A percentile compares a stretch with the other conserved stretches of the same genome.
Evolutionary conservation across 176 grass and related monocot species (phyloP).

Genomic region (Hyparrhenia diplandra): DNA sequence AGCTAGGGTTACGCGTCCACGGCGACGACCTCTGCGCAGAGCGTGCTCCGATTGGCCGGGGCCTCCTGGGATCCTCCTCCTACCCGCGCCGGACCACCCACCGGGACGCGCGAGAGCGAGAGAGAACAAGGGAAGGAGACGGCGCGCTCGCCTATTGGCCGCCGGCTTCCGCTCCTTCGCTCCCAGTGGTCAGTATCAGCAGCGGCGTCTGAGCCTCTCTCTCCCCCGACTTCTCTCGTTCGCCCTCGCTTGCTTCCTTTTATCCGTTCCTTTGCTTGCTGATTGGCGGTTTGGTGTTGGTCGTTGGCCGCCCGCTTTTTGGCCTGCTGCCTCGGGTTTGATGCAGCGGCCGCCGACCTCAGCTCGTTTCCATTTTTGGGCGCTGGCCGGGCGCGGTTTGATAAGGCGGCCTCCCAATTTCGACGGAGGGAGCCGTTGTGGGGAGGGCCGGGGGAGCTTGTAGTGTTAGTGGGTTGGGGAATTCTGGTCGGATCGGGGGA

Average conservation of each 20-base stretch:
- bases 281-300: constrained; percentile 13
- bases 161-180: constrained; percentile 13
- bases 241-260: not conserved
- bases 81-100: not conserved
- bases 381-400: not conserved
- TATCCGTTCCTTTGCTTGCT: not conserved
- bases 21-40: constrained; percentile 6
- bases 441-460: constrained; percentile 25
- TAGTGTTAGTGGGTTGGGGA: no score
- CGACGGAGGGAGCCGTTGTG: not conserved
- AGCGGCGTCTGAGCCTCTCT: not conserved
- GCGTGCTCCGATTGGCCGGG: constrained; percentile 28
- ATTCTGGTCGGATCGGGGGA: not conserved
- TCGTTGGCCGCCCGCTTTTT: not conserved
- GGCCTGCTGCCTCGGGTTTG: constrained; percentile 8
- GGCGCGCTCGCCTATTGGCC: constrained; percentile 31
- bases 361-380: constrained; percentile 28
- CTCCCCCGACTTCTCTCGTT: not conserved
- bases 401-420: constrained; percentile 23
- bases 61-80: constrained; percentile 6
- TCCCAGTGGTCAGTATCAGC: constrained; percentile 33
- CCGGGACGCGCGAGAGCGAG: no score
- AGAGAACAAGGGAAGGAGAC: not conserved
- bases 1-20: constrained; percentile 17
- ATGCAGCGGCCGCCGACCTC: constrained; percentile 25